These are phyloP conservation scores for Candida manassasensis DNA, from an alignment of 805 yeast species.

Conservation along the genomic window DNA sequence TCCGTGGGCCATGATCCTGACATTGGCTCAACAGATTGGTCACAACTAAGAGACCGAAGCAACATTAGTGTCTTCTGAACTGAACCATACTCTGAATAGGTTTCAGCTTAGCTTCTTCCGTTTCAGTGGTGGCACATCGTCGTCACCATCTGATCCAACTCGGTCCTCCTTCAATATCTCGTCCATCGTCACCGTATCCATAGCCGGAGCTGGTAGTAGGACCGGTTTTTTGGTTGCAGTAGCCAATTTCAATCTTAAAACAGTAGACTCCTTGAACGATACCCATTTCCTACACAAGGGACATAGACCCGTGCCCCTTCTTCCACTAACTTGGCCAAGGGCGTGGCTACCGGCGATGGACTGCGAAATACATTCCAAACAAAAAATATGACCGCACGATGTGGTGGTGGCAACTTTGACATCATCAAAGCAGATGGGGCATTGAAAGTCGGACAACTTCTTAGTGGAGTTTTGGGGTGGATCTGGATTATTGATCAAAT, in stretches of 20 bases:
- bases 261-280: conserved; percentile 32
- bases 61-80: too few relatives aligned
- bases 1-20: too few relatives aligned
- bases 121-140: too few relatives aligned
- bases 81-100: too few relatives aligned
- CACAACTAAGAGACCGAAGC: too few relatives aligned
- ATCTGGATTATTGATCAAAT: conserved; percentile 23
- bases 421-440: conserved; percentile 44
- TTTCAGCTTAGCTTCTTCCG: too few relatives aligned
- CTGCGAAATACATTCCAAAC: conserved; percentile 39
- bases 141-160: too few relatives aligned
- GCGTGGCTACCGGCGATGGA: conserved; percentile 37
- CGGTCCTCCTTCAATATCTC: neutral
- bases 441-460: conserved; percentile 32
- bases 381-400: conserved; percentile 41
- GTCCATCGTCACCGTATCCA: conserved; percentile 4
- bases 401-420: conserved; percentile 37
- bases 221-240: conserved; percentile 11
- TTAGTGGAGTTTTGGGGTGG: conserved; percentile 21
- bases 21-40: too few relatives aligned
- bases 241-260: conserved; percentile 19
- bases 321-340: conserved; percentile 37
- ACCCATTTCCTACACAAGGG: conserved; percentile 40
- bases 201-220: conserved; percentile 8
- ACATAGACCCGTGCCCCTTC: conserved; percentile 37